These are phyloP conservation scores for Solanum corneliomulleri DNA, from an alignment of 257 asterid species.

Conservation along the genomic window DNA sequence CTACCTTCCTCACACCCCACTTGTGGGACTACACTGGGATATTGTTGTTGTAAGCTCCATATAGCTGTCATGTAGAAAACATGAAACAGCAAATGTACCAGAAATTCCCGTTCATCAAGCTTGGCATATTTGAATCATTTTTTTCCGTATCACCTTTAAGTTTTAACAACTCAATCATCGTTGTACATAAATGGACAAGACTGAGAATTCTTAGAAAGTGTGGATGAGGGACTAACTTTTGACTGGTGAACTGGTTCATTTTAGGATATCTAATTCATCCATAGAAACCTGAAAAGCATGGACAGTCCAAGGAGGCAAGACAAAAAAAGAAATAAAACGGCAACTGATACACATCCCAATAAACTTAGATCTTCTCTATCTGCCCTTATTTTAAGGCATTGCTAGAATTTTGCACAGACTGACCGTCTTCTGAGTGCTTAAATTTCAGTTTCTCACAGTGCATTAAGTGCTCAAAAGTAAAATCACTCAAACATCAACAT, in stretches of 20 bases:
- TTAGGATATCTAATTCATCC: background rate
- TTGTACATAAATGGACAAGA: background rate
- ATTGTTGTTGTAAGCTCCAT: background rate
- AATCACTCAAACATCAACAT: background rate
- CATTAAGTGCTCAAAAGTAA: background rate
- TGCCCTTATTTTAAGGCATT: background rate
- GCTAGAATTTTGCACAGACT: background rate
- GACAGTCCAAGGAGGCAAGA: background rate
- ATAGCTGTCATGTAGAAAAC: background rate
- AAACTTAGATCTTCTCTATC: background rate
- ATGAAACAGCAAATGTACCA: background rate
- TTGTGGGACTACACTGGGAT: background rate
- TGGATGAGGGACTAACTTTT: background rate
- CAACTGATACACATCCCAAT: background rate
- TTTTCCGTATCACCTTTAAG: background rate
- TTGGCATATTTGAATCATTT: background rate
- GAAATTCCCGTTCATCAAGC: background rate
- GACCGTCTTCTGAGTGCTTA: background rate
- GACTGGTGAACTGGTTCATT: background rate
- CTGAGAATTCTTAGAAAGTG: background rate
- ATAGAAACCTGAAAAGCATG: background rate
- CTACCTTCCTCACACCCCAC: background rate
- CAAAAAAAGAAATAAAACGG: background rate
- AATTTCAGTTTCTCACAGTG: background rate
- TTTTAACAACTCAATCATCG: background rate